These are phyloP conservation scores for Acacia confusa DNA, from an alignment of 306 rosid species.

Conservation along the genomic window DNA sequence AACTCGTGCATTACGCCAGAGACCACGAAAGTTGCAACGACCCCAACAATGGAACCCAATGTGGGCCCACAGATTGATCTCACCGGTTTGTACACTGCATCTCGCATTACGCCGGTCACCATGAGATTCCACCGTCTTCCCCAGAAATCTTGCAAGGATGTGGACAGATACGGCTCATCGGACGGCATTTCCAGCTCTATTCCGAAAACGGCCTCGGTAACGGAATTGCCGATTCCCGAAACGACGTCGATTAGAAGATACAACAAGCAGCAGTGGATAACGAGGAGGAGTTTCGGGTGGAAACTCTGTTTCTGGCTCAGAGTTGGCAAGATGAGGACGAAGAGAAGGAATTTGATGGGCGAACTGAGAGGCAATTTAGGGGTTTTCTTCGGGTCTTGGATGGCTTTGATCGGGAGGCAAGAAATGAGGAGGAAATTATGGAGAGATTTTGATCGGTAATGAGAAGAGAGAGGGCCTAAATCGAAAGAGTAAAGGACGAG, in stretches of 20 bases:
- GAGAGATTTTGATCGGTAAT: neutral
- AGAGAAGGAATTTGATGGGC: neutral
- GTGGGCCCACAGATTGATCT: neutral
- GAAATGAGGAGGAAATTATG: neutral
- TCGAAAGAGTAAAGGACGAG: neutral
- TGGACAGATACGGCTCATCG: neutral
- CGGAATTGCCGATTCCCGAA: neutral
- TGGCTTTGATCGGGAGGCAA: constrained; percentile 1
- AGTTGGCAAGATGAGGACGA: neutral
- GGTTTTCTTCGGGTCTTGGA: neutral
- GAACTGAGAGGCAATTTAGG: neutral
- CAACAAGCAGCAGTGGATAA: neutral
- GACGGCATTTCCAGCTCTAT: neutral
- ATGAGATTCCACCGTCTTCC: constrained; percentile 17
- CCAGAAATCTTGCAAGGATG: constrained; percentile 2
- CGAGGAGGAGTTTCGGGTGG: neutral
- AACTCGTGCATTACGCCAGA: neutral
- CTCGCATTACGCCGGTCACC: neutral
- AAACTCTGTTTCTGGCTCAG: neutral
- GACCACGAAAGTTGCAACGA: neutral
- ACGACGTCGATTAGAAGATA: constrained; percentile 1
- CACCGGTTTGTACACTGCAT: neutral
- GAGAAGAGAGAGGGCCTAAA: neutral
- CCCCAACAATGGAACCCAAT: neutral
- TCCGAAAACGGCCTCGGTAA: neutral